Conservation (phyloP, 495 filamentous ascomycete species). For the Letharia columbiana region DNA sequence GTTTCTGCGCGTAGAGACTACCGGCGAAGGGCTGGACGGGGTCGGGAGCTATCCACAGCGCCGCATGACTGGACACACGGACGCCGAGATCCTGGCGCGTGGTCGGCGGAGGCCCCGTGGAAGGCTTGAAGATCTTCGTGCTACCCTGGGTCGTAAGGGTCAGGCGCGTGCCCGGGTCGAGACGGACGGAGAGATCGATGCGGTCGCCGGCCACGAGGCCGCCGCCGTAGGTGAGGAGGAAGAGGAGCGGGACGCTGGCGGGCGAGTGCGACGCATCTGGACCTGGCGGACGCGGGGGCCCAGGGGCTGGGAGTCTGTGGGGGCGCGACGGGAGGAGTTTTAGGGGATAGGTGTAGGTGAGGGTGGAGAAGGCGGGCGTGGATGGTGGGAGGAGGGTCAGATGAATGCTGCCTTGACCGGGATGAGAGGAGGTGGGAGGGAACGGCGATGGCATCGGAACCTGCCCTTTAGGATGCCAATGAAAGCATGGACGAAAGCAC, state of each 20-base stretch:
- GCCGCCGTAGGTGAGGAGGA: conserved; percentile 90
- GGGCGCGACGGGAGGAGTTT: conserved; percentile 68
- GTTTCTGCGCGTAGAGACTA: conserved; percentile 73
- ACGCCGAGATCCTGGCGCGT: conserved; percentile 55
- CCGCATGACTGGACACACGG: conserved; percentile 50
- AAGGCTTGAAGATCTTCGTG: conserved; percentile 89
- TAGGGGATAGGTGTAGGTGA: conserved; percentile 87
- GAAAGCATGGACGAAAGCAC: neutral
- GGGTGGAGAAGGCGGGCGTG: conserved; percentile 59
- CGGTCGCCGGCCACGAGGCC: conserved; percentile 81
- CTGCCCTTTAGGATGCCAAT: neutral
- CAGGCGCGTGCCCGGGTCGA: conserved; percentile 58
- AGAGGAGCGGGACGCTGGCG: conserved; percentile 47
- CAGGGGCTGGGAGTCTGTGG: conserved; percentile 32
- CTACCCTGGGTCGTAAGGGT: conserved; percentile 87
- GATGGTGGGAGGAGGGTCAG: conserved; percentile 63
- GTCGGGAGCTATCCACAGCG: conserved; percentile 87
- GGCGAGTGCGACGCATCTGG: too few relatives aligned
- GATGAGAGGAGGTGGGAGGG: conserved; percentile 54
- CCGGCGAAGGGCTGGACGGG: conserved; percentile 74
- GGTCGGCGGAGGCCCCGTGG: conserved; percentile 26
- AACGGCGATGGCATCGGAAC: conserved; percentile 45
- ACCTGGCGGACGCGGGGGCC: too few relatives aligned
- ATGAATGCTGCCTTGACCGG: conserved; percentile 73
- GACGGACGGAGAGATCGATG: conserved; percentile 60